A percentile compares a stretch with the other conserved stretches of the same genome.
phyloP scores from a whole-genome alignment of 78 protist genomes.

The slime mould (Dictyostelium discoideum) region DNA sequence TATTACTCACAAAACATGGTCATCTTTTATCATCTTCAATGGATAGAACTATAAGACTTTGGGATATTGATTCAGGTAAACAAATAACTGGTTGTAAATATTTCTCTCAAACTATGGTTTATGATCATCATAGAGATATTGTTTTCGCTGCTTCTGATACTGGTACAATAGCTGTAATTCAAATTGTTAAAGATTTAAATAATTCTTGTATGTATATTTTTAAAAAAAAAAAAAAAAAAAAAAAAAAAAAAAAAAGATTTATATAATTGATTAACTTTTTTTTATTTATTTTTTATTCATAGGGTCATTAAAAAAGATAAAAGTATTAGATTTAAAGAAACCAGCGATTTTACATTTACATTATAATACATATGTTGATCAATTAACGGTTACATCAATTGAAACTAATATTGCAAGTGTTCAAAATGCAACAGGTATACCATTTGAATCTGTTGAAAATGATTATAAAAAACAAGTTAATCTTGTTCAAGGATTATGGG shows the following conservation, averaged over 20 bases:
- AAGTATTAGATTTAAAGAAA: conserved; percentile 29
- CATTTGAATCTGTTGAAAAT: not conserved
- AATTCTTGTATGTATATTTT: not conserved
- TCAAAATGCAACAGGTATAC: conserved; percentile 59
- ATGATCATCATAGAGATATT: conserved; percentile 57
- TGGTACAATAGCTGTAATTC: conserved; percentile 34
- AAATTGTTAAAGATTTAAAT: conserved; percentile 8
- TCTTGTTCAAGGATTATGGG: not conserved
- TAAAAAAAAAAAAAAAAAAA: not conserved
- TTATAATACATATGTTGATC: conserved; percentile 50
- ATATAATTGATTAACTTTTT: not conserved
- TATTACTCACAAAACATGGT: conserved; percentile 23
- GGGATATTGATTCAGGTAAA: conserved; percentile 15
- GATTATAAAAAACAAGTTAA: not conserved
- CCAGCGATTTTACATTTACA: conserved; percentile 30
- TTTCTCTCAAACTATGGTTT: conserved; percentile 40
- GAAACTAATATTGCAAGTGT: conserved; percentile 29
- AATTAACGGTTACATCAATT: conserved; percentile 31
- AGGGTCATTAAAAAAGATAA: conserved; percentile 31
- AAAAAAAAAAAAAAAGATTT: not conserved
- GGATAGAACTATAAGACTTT: conserved; percentile 57
- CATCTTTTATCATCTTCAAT: conserved; percentile 44
- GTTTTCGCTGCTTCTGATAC: conserved; percentile 33
- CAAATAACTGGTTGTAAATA: not conserved
- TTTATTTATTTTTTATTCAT: not conserved